Conservation (phyloP, 345 rosid species). For the Punica granatum region DNA sequence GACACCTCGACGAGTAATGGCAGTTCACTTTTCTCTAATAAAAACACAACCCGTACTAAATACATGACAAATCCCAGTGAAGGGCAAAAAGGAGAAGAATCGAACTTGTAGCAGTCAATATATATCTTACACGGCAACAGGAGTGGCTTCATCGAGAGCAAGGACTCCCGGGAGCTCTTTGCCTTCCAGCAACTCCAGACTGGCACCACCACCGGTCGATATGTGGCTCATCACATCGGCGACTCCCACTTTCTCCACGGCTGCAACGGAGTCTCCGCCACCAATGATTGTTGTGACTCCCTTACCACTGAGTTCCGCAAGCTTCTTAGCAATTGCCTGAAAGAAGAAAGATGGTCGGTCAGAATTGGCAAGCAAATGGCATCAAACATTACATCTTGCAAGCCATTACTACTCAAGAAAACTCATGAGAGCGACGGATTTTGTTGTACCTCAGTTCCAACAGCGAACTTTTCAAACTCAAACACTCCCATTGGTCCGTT, state of each 20-base stretch:
- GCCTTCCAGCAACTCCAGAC: constrained; percentile 94
- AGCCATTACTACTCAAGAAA: background rate
- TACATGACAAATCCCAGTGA: background rate
- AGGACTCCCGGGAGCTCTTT: constrained; percentile 81
- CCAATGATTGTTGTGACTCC: constrained; percentile 96
- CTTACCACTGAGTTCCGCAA: constrained; percentile 70
- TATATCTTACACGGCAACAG: constrained; percentile 11
- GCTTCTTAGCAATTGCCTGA: constrained; percentile 80
- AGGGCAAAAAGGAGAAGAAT: background rate
- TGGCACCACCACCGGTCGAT: constrained; percentile 94
- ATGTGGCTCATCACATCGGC: constrained; percentile 94
- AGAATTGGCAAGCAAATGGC: too few species aligned
- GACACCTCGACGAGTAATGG: background rate
- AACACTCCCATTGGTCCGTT: constrained; percentile 98
- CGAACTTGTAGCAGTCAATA: background rate
- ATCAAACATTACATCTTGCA: background rate
- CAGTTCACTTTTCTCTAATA: background rate
- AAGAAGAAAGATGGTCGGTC: constrained; percentile 2
- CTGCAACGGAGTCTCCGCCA: constrained; percentile 96
- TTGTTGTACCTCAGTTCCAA: constrained; percentile 65
- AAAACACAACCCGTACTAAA: background rate
- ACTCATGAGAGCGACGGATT: background rate
- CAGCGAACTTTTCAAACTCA: constrained; percentile 83
- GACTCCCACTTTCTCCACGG: constrained; percentile 86
- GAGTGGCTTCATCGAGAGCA: constrained; percentile 67